These are phyloP conservation scores for Rhizopus arrhizus DNA, from an alignment of 371 early-diverging fungal species.

Conservation along the genomic window DNA sequence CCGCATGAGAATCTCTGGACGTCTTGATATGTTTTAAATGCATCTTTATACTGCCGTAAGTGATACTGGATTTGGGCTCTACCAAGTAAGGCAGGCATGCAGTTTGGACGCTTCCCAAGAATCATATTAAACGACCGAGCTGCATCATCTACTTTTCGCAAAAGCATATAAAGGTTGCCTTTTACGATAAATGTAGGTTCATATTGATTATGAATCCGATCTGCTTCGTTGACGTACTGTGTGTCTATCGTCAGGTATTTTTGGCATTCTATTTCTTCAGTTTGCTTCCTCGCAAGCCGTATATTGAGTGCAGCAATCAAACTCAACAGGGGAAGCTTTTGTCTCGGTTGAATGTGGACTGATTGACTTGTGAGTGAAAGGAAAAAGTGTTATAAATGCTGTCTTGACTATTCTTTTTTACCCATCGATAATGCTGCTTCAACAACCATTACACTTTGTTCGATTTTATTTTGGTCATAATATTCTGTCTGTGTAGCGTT, in stretches of 20 bases:
- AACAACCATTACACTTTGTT: conserved; percentile 64
- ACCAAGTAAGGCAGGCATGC: conserved; percentile 79
- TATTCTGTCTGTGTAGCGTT: conserved; percentile 68
- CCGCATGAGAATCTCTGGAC: conserved; percentile 60
- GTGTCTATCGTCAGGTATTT: conserved; percentile 67
- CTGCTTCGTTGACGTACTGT: conserved; percentile 70
- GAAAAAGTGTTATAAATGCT: neutral
- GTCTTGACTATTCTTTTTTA: conserved; percentile 22
- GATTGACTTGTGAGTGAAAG: conserved; percentile 37
- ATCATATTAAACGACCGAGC: conserved; percentile 68
- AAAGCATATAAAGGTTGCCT: conserved; percentile 63
- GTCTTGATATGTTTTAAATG: conserved; percentile 74
- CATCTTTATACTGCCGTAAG: conserved; percentile 58
- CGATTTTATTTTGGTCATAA: conserved; percentile 64
- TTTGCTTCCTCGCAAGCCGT: conserved; percentile 57
- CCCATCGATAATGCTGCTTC: conserved; percentile 64
- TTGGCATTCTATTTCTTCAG: conserved; percentile 39
- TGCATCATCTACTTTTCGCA: conserved; percentile 68
- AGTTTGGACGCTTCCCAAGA: conserved; percentile 59
- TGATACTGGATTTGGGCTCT: conserved; percentile 65
- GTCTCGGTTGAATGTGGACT: conserved; percentile 56
- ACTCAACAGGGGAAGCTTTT: conserved; percentile 67
- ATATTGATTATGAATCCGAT: conserved; percentile 71
- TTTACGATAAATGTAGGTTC: conserved; percentile 72
- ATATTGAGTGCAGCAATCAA: conserved; percentile 69